phyloP scores from a whole-genome alignment of 2,329 filamentous ascomycete genomes.

The Curvularia verruculosa region DNA sequence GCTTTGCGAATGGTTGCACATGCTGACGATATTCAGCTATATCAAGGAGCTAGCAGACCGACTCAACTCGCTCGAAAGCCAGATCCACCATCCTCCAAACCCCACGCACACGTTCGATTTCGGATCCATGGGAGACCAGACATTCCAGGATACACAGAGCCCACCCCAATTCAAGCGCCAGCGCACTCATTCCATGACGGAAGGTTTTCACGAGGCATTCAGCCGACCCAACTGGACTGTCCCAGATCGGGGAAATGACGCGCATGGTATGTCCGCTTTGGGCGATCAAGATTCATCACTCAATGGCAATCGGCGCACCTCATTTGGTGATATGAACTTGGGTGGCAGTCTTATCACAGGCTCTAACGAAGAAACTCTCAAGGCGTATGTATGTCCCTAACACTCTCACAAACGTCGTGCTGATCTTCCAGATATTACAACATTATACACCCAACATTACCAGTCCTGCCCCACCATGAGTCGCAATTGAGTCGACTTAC shows the following conservation, averaged over 20 bases:
- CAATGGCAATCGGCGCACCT: conserved; percentile 44
- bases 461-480: conserved; percentile 43
- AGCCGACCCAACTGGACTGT: conserved; percentile 42
- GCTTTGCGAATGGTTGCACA: background rate
- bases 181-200: conserved; percentile 49
- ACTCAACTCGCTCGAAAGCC: conserved; percentile 47
- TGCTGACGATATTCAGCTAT: conserved; percentile 38
- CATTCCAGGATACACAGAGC: conserved; percentile 38
- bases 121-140: conserved; percentile 36
- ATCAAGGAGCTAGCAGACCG: conserved; percentile 51
- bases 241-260: conserved; percentile 45
- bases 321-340: conserved; percentile 44
- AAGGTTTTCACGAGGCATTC: conserved; percentile 43
- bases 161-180: conserved; percentile 44
- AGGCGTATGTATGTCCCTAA: conserved; percentile 36
- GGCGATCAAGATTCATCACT: conserved; percentile 38
- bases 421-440: conserved; percentile 44
- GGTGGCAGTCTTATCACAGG: conserved; percentile 44
- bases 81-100: conserved; percentile 41
- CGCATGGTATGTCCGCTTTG: conserved; percentile 26
- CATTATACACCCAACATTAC: conserved; percentile 45
- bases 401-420: background rate
- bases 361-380: conserved; percentile 44
- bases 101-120: conserved; percentile 42
- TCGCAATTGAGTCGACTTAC: conserved; percentile 43